Evolutionary conservation across 768 basidiomycete species (phyloP).

Genomic region (Boletus coccyginus): DNA sequence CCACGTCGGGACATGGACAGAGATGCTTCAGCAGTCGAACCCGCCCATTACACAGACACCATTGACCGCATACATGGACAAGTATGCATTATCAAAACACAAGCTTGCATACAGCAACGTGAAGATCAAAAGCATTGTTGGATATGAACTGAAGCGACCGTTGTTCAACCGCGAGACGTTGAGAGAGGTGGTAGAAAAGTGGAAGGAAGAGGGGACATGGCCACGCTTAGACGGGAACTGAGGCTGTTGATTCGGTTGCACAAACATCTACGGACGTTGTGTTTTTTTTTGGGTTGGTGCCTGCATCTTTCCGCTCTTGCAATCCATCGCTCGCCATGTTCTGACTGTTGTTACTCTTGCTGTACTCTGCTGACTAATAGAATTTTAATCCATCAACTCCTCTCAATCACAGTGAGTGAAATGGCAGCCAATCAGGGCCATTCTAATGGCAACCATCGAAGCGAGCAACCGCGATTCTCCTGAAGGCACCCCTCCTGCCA

Average conservation of each 20-base stretch:
- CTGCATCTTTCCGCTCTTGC: conserved; percentile 11
- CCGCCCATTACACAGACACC: conserved; percentile 73
- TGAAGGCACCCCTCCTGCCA: neutral
- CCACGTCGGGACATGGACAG: conserved; percentile 79
- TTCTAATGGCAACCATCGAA: neutral
- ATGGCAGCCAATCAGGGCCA: too few relatives aligned
- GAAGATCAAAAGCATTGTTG: conserved; percentile 73
- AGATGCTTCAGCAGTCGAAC: conserved; percentile 70
- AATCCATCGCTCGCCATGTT: conserved; percentile 15
- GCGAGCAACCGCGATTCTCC: neutral
- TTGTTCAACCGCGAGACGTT: conserved; percentile 59
- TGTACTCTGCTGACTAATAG: conserved; percentile 29
- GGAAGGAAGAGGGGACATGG: conserved; percentile 65
- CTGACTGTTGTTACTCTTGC: conserved; percentile 13
- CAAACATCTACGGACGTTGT: conserved; percentile 15
- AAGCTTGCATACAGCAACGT: conserved; percentile 62
- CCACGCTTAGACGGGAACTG: conserved; percentile 22
- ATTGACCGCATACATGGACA: conserved; percentile 77
- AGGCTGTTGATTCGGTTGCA: neutral
- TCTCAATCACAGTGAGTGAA: neutral
- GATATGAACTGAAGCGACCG: conserved; percentile 64
- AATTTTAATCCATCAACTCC: conserved; percentile 17
- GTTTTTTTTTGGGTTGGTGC: conserved; percentile 19
- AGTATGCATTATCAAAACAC: conserved; percentile 67
- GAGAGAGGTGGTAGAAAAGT: conserved; percentile 73